These are phyloP conservation scores for Talaromyces stipitatus DNA, from an alignment of 495 filamentous ascomycete genomes.

Conservation along the genomic window DNA sequence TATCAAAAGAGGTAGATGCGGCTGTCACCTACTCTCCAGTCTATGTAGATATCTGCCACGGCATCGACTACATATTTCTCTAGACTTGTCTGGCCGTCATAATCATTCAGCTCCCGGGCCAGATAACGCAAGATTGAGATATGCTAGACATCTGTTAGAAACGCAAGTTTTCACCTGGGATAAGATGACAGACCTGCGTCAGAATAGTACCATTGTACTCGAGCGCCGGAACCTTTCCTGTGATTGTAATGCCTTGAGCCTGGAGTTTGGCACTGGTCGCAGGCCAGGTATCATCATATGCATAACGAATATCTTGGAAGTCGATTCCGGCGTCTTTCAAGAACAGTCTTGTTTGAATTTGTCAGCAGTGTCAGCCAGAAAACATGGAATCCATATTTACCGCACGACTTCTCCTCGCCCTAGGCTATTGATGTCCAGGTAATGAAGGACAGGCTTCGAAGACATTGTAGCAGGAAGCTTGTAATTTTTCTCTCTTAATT, in stretches of 20 bases:
- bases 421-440: slow-evolving; percentile 32
- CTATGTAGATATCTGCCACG: slow-evolving; percentile 35
- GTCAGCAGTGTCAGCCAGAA: neutral
- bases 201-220: slow-evolving; percentile 32
- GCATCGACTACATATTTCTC: slow-evolving; percentile 37
- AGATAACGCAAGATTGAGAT: slow-evolving; percentile 34
- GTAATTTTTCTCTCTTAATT: neutral
- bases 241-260: slow-evolving; percentile 23
- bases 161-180: neutral
- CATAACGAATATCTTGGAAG: slow-evolving; percentile 31
- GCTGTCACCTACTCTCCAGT: slow-evolving; percentile 23
- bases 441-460: slow-evolving; percentile 17
- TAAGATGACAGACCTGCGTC: slow-evolving; percentile 22
- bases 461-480: slow-evolving; percentile 2
- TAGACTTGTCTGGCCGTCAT: slow-evolving; percentile 29
- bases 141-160: slow-evolving; percentile 15
- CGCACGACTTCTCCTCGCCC: slow-evolving; percentile 38
- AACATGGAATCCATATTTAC: slow-evolving; percentile 5
- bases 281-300: slow-evolving; percentile 30
- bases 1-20: neutral
- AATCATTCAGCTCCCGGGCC: slow-evolving; percentile 24
- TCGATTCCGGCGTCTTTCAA: slow-evolving; percentile 35
- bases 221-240: slow-evolving; percentile 27
- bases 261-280: slow-evolving; percentile 22
- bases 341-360: slow-evolving; percentile 16